Evolutionary conservation across 73 alveolate genomes (phyloP), one percentile per base, ranked within the genome.

Genomic region (Blepharisma stoltei): DNA sequence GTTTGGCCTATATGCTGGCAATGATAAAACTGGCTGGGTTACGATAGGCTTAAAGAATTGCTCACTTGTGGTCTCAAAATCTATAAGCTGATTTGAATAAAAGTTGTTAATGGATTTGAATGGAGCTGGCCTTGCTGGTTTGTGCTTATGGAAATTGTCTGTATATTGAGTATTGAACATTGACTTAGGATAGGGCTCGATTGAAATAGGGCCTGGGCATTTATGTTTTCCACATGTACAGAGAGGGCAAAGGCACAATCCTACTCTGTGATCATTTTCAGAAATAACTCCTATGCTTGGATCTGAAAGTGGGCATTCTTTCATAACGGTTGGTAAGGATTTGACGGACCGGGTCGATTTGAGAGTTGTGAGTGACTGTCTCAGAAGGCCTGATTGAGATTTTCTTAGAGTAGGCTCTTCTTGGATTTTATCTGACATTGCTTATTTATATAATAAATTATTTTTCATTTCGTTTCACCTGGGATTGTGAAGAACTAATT

Each of bases 161-260:
- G 45, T 2, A 25, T 60, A 60, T 14, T 18, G 73, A 25, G 73
- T 14, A 14, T 11, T 9, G 73, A 14, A 60, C 73, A 60, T 60
- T n/a, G 73, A 60, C 46, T 60, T 60, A 2, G 73, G 73, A 25
- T 60, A 60, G 11, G 73, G 73, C 46, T 60, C 73, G 14, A 14
- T 60, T 60, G 73, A 60, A 2, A 60, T 14, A 14, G 37, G 49
- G 23, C 73, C 23, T 60, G 73, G 73, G 73, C 73, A 60, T n/a
- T 14, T 25, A 25, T 60, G 37, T 18, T 25, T 14, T 25, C 23
- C 46, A 25, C 73, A 60, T 60, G 73, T 60, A 25, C 73, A 60
- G 14, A 60, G 45, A 14, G 73, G 73, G 45, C 73, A 60, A 14
- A 60, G 46, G 46, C 73, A 60, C 18, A 60, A 25, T 14, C 73